A percentile compares a stretch with the other conserved stretches of the same genome.
These are phyloP conservation scores for Trichosanthes cucumerina DNA, from an alignment of 306 rosid genomes.

Conservation along the genomic window DNA sequence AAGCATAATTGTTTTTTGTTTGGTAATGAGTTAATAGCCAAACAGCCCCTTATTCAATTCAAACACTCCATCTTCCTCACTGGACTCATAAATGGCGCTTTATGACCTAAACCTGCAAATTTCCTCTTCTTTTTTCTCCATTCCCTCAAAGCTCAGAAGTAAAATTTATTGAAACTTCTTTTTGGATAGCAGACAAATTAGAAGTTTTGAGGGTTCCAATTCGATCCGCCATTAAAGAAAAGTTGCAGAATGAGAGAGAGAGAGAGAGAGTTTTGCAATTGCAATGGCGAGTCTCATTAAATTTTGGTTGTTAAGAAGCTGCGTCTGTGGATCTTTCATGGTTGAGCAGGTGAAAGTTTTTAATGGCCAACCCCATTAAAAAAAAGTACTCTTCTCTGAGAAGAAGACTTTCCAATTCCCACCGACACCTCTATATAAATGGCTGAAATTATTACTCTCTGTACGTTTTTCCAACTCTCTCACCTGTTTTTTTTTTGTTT, in stretches of 20 bases:
- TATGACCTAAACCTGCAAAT: neutral
- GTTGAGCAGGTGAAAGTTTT: constrained; percentile 70
- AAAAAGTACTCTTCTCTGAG: constrained; percentile 12
- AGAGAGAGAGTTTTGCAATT: neutral
- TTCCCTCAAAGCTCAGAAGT: neutral
- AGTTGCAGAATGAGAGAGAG: neutral
- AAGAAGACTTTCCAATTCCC: constrained; percentile 16
- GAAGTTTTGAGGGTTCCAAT: neutral
- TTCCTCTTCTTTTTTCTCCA: neutral
- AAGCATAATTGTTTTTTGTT: neutral
- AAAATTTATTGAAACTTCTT: neutral
- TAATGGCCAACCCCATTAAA: constrained; percentile 23
- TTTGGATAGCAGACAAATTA: neutral
- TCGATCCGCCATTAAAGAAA: neutral
- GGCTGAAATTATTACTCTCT: neutral
- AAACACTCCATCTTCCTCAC: constrained; percentile 4
- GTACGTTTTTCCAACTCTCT: constrained; percentile 8
- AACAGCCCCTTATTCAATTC: neutral
- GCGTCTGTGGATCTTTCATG: constrained; percentile 23
- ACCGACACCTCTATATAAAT: constrained; percentile 54
- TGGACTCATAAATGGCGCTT: neutral
- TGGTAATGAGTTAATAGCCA: neutral
- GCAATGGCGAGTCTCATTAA: constrained; percentile 2
- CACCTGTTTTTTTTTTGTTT: neutral
- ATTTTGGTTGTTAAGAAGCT: constrained; percentile 42